Conservation (phyloP, 192 early-diverging fungal species). For the Bifiguratus adelaidae region DNA sequence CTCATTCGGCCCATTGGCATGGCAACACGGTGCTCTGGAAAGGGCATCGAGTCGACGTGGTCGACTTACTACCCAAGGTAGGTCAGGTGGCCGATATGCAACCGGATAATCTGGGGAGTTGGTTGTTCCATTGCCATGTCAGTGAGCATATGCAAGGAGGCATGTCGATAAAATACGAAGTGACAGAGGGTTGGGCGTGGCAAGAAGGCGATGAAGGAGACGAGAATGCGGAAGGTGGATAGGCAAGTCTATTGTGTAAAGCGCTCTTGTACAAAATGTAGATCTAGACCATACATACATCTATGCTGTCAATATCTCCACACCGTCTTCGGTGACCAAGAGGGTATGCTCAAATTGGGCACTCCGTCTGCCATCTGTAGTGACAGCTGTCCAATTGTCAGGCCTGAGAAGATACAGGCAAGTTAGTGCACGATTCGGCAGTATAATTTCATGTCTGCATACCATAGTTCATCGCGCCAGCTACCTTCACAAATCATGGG, state of each 20-base stretch:
- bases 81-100: constrained; percentile 24
- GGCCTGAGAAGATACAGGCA: constrained; percentile 21
- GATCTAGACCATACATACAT: too few relatives aligned
- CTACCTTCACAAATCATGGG: constrained; percentile 96
- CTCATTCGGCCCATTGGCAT: constrained; percentile 6
- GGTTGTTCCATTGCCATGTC: constrained; percentile 35
- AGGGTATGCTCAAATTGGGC: constrained; percentile 98
- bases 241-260: too few relatives aligned
- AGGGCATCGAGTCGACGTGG: constrained; percentile 30
- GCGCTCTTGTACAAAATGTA: too few relatives aligned
- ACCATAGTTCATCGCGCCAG: constrained; percentile 55
- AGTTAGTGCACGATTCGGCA: background rate
- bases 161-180: too few relatives aligned
- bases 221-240: too few relatives aligned
- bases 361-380: constrained; percentile 85
- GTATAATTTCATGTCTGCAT: background rate
- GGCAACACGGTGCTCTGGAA: constrained; percentile 18
- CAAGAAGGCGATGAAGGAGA: too few relatives aligned
- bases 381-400: constrained; percentile 84
- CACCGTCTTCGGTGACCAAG: constrained; percentile 84
- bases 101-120: constrained; percentile 28
- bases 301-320: constrained; percentile 63
- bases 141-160: constrained; percentile 22
- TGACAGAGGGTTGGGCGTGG: too few relatives aligned
- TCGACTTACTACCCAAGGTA: constrained; percentile 18